These are phyloP conservation scores for Ettlia oleoabundans DNA, from an alignment of 139 green algal genomes.

Conservation along the genomic window DNA sequence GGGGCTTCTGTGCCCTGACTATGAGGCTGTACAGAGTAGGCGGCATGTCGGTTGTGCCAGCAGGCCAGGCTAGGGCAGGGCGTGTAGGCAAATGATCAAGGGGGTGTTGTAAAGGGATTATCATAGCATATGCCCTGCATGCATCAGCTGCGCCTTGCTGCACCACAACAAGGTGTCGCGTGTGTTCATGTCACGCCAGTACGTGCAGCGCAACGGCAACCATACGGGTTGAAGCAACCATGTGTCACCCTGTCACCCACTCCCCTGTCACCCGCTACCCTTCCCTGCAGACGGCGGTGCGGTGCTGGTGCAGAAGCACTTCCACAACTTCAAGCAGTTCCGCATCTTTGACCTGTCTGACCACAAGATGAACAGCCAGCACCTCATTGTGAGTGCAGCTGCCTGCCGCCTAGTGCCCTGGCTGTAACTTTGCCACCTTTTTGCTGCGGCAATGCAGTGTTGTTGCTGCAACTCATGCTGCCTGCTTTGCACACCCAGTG, in stretches of 20 bases:
- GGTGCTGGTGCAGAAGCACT: slow-evolving; percentile 43
- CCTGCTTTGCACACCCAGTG: too few relatives aligned
- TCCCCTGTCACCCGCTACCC: not conserved
- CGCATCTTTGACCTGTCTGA: slow-evolving; percentile 56
- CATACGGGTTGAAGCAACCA: not conserved
- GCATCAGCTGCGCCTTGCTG: too few relatives aligned
- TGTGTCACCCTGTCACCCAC: not conserved
- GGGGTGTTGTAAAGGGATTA: too few relatives aligned
- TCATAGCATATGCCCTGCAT: slow-evolving; percentile 15
- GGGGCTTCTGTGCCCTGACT: not conserved
- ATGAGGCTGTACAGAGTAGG: not conserved
- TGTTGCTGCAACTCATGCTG: not conserved
- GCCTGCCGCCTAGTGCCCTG: not conserved
- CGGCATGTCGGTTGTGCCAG: not conserved
- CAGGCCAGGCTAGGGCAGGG: too few relatives aligned
- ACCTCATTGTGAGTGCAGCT: slow-evolving; percentile 39
- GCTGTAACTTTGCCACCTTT: not conserved
- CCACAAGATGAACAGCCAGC: slow-evolving; percentile 43
- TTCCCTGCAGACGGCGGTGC: slow-evolving; percentile 39
- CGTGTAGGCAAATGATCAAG: too few relatives aligned
- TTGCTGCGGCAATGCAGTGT: not conserved
- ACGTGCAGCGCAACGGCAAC: too few relatives aligned
- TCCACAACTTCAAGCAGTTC: slow-evolving; percentile 53
- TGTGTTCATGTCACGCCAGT: too few relatives aligned
- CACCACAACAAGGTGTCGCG: too few relatives aligned